Evolutionary conservation across 495 filamentous ascomycete genomes (phyloP).

Genomic region (Cryomyces antarcticus): DNA sequence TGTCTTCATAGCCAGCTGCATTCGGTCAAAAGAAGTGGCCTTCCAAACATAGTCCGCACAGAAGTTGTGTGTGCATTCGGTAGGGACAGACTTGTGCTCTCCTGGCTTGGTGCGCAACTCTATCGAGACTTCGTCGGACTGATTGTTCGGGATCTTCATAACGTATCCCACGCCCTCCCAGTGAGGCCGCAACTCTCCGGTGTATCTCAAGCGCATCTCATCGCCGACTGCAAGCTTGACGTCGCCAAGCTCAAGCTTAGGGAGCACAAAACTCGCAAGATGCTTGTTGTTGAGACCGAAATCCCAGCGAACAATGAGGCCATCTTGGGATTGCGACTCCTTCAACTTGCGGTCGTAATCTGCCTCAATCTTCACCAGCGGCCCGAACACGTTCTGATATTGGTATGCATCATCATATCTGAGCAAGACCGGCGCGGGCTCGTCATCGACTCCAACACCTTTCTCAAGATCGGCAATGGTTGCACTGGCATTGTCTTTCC

Average conservation of each 20-base stretch:
- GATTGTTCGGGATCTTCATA: constrained; percentile 98
- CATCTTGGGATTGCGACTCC: constrained; percentile 92
- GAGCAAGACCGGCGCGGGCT: constrained; percentile 78
- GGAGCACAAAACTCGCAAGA: constrained; percentile 82
- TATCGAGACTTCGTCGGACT: constrained; percentile 93
- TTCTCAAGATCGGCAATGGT: constrained; percentile 89
- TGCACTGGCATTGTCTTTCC: constrained; percentile 85
- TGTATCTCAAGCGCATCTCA: constrained; percentile 95
- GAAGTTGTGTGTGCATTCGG: constrained; percentile 95
- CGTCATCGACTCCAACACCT: constrained; percentile 80
- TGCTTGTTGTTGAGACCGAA: constrained; percentile 96
- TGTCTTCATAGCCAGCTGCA: constrained; percentile 98
- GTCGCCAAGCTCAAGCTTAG: constrained; percentile 93
- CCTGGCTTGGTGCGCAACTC: constrained; percentile 68
- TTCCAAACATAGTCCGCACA: constrained; percentile 99
- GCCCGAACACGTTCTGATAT: constrained; percentile 97
- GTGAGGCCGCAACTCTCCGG: constrained; percentile 74
- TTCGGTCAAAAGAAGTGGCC: constrained; percentile 94
- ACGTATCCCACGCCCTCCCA: constrained; percentile 99
- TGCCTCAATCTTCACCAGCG: constrained; percentile 97
- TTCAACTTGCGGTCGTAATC: constrained; percentile 98
- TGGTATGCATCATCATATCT: constrained; percentile 97
- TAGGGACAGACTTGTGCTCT: constrained; percentile 85
- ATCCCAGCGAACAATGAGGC: constrained; percentile 85
- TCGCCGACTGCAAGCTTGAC: constrained; percentile 96